Percentiles rank a stretch among this genome's conserved stretches.
phyloP scores from a whole-genome alignment of 1,284 basidiomycete genomes.

The Microbotryum intermedium region DNA sequence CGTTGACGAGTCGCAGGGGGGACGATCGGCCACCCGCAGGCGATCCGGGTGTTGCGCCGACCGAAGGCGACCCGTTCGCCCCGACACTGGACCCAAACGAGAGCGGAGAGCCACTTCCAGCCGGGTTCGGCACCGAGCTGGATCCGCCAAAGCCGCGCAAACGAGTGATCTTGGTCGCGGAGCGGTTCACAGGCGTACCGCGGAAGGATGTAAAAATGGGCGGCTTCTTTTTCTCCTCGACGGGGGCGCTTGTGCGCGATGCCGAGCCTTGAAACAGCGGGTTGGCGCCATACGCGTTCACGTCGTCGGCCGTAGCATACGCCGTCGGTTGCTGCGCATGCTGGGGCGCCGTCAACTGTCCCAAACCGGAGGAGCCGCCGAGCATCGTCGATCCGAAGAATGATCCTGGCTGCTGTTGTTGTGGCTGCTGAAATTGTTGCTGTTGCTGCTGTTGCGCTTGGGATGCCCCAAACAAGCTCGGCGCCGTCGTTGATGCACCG shows the following conservation, averaged over 20 bases:
- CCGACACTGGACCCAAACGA: conserved; percentile 26
- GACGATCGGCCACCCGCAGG: conserved; percentile 1
- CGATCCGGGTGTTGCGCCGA: conserved; percentile 25
- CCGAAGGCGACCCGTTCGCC: conserved; percentile 24
- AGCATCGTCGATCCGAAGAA: conserved; percentile 22
- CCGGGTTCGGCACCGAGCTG: conserved; percentile 22
- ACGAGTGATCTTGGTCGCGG: conserved; percentile 43
- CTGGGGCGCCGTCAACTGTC: conserved; percentile 15
- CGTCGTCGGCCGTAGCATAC: conserved; percentile 74
- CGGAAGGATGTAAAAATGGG: conserved; percentile 41
- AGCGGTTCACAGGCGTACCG: conserved; percentile 29
- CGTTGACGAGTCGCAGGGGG: conserved; percentile 37
- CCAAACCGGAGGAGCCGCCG: conserved; percentile 25
- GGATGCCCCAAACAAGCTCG: conserved; percentile 31
- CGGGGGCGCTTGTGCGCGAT: conserved; percentile 34
- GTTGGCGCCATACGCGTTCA: conserved; percentile 77
- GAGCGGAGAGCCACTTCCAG: conserved; percentile 9
- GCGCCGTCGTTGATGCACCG: conserved; percentile 27
- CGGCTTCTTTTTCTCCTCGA: conserved; percentile 43
- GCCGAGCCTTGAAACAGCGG: conserved; percentile 44
- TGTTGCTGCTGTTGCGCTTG: conserved; percentile 20
- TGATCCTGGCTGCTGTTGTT: conserved; percentile 16
- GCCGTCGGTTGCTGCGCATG: conserved; percentile 40
- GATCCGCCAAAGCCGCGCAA: conserved; percentile 44
- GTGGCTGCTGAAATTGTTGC: conserved; percentile 4